These are phyloP conservation scores for thale cress (Arabidopsis thaliana) DNA, from an alignment of 345 rosid species.

Conservation along the genomic window TAIR10.1 NC_003074.8:229001-229500, in stretches of 20 bases:
- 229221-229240: slow-evolving; percentile 49
- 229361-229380: slow-evolving; percentile 53
- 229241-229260: slow-evolving; percentile 40
- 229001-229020: slow-evolving; percentile 58
- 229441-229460: slow-evolving; percentile 6
- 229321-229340: slow-evolving; percentile 7
- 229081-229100: slow-evolving; percentile 37
- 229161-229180: slow-evolving; percentile 25
- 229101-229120: slow-evolving; percentile 37
- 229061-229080: slow-evolving; percentile 46
- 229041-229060: slow-evolving; percentile 36
- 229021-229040: slow-evolving; percentile 42
- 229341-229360: slow-evolving; percentile 21
- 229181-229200: slow-evolving; percentile 49
- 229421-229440: slow-evolving; percentile 14
- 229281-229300: slow-evolving; percentile 49
- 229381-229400: not conserved
- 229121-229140: slow-evolving; percentile 51
- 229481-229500: not conserved
- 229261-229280: slow-evolving; percentile 27
- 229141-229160: slow-evolving; percentile 28
- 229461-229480: not conserved
- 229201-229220: slow-evolving; percentile 37
- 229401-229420: not conserved
- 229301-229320: slow-evolving; percentile 28